Evolutionary conservation across 148 eudicot genomes (phyloP).

Genomic region (Drosera capensis): DNA sequence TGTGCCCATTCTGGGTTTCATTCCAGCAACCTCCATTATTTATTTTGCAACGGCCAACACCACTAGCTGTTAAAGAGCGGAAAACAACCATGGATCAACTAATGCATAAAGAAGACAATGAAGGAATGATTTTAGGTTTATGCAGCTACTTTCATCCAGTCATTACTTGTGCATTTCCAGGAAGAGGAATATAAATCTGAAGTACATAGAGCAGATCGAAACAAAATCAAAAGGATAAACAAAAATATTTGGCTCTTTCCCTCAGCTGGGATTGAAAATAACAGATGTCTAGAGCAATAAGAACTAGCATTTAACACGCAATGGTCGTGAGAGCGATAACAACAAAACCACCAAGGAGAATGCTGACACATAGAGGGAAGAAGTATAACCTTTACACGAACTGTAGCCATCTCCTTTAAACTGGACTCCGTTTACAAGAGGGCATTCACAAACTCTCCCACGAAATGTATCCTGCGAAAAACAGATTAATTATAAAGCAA

Average conservation of each 20-base stretch:
- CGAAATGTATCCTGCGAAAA: constrained; percentile 77
- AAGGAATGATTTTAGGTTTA: not conserved
- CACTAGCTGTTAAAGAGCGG: constrained; percentile 60
- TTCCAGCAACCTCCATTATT: constrained; percentile 95
- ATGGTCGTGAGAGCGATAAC: not conserved
- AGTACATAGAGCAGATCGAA: too few relatives aligned
- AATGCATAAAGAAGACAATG: not conserved
- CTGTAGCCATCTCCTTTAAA: constrained; percentile 91
- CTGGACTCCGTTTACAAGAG: constrained; percentile 78
- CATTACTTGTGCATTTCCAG: too few relatives aligned
- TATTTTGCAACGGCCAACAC: constrained; percentile 77
- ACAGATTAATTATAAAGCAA: not conserved
- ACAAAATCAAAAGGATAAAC: too few relatives aligned
- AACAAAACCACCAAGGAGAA: not conserved
- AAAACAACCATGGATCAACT: constrained; percentile 4
- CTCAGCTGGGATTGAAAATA: too few relatives aligned
- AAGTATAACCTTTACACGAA: constrained; percentile 55
- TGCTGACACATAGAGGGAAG: not conserved
- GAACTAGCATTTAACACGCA: not conserved
- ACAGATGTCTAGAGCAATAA: too few relatives aligned
- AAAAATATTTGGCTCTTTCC: too few relatives aligned
- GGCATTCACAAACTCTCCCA: constrained; percentile 98
- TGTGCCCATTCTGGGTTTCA: constrained; percentile 54
- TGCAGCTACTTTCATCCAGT: too few relatives aligned
- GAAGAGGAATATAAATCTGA: too few relatives aligned